Percentiles rank a stretch among this genome's conserved stretches.
These are phyloP conservation scores for Drechslerella stenobrocha DNA, from an alignment of 2,329 filamentous ascomycete genomes.

Conservation along the genomic window DNA sequence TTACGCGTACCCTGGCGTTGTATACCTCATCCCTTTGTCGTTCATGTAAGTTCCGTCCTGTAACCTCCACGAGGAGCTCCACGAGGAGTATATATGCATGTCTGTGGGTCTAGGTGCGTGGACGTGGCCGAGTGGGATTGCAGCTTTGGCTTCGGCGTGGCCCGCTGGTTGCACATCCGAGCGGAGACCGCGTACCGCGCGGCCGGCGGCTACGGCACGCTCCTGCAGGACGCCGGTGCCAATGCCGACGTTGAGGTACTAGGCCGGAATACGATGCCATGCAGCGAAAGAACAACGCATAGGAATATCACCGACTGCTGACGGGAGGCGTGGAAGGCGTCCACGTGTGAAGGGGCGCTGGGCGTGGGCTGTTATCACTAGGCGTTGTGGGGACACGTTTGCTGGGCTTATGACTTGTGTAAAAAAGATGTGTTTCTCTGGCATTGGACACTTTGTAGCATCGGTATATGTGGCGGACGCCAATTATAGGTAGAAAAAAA, in stretches of 20 bases:
- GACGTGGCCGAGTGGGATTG: not conserved
- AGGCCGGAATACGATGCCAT: slow-evolving; percentile 5
- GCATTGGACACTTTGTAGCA: no score
- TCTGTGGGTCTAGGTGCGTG: not conserved
- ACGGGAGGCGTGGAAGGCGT: no score
- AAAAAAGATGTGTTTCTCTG: no score
- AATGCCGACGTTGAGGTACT: slow-evolving; percentile 19
- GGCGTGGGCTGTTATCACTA: no score
- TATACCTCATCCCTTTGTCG: slow-evolving; percentile 23
- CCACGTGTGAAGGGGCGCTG: no score
- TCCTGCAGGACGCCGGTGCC: slow-evolving; percentile 13
- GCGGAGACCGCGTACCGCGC: slow-evolving; percentile 14
- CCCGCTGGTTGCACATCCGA: slow-evolving; percentile 13
- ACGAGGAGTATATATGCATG: not conserved
- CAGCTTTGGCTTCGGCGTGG: slow-evolving; percentile 16
- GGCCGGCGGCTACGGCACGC: slow-evolving; percentile 22
- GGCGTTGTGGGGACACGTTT: no score
- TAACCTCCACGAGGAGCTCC: not conserved
- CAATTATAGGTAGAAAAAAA: no score
- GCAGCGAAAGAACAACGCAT: no score
- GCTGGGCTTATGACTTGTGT: no score
- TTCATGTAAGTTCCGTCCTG: slow-evolving; percentile 20
- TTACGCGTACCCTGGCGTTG: slow-evolving; percentile 10
- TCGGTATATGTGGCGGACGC: no score
- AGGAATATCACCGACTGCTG: no score